These are phyloP conservation scores for Trametes sanguinea DNA, from an alignment of 768 basidiomycete species.

Conservation along the genomic window DNA sequence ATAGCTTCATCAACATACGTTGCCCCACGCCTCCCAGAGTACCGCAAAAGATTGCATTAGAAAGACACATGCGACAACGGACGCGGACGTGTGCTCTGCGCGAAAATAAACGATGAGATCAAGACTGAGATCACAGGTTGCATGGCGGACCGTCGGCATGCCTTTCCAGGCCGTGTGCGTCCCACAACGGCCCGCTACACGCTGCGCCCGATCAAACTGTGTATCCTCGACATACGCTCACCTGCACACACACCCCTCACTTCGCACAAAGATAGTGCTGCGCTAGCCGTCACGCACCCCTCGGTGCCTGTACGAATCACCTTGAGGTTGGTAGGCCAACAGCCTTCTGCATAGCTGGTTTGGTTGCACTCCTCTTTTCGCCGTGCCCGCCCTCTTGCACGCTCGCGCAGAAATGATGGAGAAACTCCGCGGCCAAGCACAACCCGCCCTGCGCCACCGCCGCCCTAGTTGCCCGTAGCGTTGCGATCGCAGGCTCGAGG, in stretches of 20 bases:
- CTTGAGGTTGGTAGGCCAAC: not conserved
- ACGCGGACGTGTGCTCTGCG: not conserved
- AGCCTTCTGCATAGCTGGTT: not conserved
- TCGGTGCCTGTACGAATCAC: not conserved
- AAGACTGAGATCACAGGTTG: constrained; percentile 6
- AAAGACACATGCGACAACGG: not conserved
- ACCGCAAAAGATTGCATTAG: not conserved
- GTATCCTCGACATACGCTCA: not conserved
- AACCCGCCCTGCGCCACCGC: constrained; percentile 12
- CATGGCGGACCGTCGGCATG: constrained; percentile 10
- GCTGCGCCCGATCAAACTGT: not conserved
- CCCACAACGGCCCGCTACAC: not conserved
- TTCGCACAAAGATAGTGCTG: not conserved
- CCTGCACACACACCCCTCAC: not conserved
- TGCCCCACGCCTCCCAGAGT: not conserved
- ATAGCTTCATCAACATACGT: not conserved
- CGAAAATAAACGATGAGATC: constrained; percentile 9
- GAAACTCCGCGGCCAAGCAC: constrained; percentile 13
- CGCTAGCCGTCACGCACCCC: not conserved
- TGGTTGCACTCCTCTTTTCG: not conserved
- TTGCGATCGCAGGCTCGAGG: not conserved
- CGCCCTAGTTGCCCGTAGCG: not conserved
- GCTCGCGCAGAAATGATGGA: constrained; percentile 13
- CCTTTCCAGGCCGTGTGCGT: not conserved
- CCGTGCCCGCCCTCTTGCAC: not conserved